Evolutionary conservation across 768 basidiomycete genomes (phyloP), one percentile per base, ranked within the genome.

Genomic region (Pholiota conissans): DNA sequence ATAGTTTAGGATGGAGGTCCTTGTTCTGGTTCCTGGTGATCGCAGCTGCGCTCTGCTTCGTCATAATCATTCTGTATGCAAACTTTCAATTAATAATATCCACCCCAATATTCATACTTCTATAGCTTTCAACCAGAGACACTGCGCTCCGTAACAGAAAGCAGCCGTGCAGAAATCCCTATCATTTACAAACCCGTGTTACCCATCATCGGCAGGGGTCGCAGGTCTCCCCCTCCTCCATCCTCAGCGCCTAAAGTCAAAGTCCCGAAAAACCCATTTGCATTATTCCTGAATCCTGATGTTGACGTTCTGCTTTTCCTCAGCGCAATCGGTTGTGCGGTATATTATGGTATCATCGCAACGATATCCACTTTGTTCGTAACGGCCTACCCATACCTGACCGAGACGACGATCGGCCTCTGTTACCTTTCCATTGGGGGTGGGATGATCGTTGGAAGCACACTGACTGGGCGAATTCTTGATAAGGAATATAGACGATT

Each of bases 371-470:
- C 85, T 0, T 74, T 87, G 0, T 86, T 91, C 66, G 73, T 77
- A 49, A 60, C 70, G 1, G 73, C 78, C 0, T 93, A 94, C 61
- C 79, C 84, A 0, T 78, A 71, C 59, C 74, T 91, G 18, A 79
- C 70, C 55, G 81, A 90, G 59, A 84, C 85, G 3, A 78, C 82
- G 22, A 78, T 90, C 29, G 93, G 93, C 2, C 71, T 95, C 4
- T 93, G 89, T 68, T 95, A 87, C 73, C 73, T 94, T 53, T 83
- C 85, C 1, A 80, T 88, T 50, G 93, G 91, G 1, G 80, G 83
- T 14, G 94, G 93, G 0, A 85, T 86, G 72, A 70, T 84, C 8
- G 49, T 87, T 14, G 87, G 91, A 11, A 79, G 84, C 18, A 66
- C 76, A n/a, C 22, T 77, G 1, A 84, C 77, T 20, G 92, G 93